These are phyloP conservation scores for Berberis thunbergii DNA, from an alignment of 164 flowering plant species.

Conservation along the genomic window DNA sequence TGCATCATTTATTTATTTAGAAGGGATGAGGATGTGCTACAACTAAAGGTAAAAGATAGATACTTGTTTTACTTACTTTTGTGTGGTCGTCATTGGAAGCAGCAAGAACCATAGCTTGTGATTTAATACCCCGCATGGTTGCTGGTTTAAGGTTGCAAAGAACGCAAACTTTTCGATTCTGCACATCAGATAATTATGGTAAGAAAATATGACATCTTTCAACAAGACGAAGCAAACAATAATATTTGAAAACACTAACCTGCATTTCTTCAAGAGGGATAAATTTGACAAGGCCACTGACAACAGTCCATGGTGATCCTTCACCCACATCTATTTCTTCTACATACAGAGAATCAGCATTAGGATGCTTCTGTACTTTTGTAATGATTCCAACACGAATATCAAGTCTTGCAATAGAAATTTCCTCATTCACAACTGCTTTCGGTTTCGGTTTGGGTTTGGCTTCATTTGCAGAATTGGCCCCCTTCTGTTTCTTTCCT, in stretches of 20 bases:
- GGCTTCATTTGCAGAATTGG: constrained; percentile 21
- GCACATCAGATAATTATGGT: constrained; percentile 2
- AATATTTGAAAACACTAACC: constrained; percentile 27
- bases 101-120: constrained; percentile 96
- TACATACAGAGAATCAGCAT: constrained; percentile 91
- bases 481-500: constrained; percentile 29
- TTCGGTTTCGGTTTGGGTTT: constrained; percentile 22
- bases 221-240: neutral
- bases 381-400: constrained; percentile 88
- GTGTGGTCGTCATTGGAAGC: constrained; percentile 63
- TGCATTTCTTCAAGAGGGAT: constrained; percentile 92
- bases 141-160: constrained; percentile 97
- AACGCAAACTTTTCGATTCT: constrained; percentile 93
- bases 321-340: constrained; percentile 98
- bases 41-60: neutral
- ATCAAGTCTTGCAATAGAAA: constrained; percentile 72
- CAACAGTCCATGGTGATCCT: constrained; percentile 65
- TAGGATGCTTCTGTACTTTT: constrained; percentile 82
- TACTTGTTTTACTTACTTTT: constrained; percentile 35
- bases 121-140: constrained; percentile 83
- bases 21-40: neutral
- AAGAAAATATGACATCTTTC: neutral
- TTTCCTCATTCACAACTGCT: constrained; percentile 40
- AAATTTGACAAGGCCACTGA: constrained; percentile 92
- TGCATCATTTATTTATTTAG: neutral